Evolutionary conservation across 371 early-diverging fungal genomes (phyloP), one percentile per base, ranked within the genome.

Genomic region (Syncephalastrum monosporum): DNA sequence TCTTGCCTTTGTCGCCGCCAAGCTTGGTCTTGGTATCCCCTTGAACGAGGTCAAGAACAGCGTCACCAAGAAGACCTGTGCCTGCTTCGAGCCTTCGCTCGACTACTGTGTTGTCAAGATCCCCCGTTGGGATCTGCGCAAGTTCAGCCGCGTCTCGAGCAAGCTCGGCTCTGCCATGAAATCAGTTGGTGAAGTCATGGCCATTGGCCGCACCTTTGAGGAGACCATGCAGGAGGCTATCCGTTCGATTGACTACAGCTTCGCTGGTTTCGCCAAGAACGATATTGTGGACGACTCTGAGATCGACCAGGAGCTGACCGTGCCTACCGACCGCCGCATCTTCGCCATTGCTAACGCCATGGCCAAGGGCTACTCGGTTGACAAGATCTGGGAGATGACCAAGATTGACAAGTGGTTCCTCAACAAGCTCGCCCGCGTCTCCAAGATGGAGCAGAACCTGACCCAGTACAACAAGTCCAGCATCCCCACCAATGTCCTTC

Each of bases 101-200:
- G 97, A 97, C 70, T 97, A 95, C 67, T 78, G 91, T 43, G 95
- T 97, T 27, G 87, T 87, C 62, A 97, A 97, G 83, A 94, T 97
- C 63, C 97, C 97, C 60, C 89, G 95, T 38, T 97, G 96, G 96
- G 97, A 97, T 72, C 75, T 97, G 64, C 80, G 74, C 59, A 97
- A 97, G 79, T 97, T 97, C 77, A 81, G 85, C 57, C 91, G 88
- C 60, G 97, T 95, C 21, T 77, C 82, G 56, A 84, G 88, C 55
- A 82, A 88, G 43, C 82, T 94, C 50, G 91, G 93, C 14, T 87
- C 88, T 25, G 77, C 85, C 43, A 95, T 95, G 97, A 97, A 97
- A 75, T 87, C 87, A 64, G 96, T 97, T 4, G 97, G 97, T 64
- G 97, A 97, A 68, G 95, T 95, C 51, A 97, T 97, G 97, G 93